These are phyloP conservation scores for Pseudoscleropodium purum DNA, from an alignment of 225 moss, liverwort and hornwort genomes.

Conservation along the genomic window DNA sequence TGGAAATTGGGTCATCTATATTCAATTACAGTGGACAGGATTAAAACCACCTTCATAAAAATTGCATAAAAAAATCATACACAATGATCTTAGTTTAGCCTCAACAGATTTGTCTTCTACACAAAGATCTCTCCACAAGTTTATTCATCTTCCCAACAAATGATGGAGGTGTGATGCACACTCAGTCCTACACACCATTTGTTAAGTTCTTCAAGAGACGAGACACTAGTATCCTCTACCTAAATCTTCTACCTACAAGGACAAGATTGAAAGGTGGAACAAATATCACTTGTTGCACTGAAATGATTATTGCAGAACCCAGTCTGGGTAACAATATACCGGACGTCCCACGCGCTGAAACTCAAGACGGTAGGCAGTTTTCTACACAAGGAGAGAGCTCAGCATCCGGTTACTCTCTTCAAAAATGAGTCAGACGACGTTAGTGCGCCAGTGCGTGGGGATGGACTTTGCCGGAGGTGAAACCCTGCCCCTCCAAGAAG, in stretches of 20 bases:
- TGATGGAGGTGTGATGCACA: neutral
- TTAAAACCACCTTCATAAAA: no score
- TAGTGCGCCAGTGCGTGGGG: neutral
- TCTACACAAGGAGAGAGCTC: neutral
- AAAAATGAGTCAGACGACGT: neutral
- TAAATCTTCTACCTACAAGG: neutral
- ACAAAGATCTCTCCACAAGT: neutral
- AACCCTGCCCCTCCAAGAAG: conserved; percentile 5
- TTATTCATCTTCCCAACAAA: neutral
- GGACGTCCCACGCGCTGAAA: neutral
- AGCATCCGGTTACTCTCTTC: neutral
- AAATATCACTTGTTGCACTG: neutral
- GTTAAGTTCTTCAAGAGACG: neutral
- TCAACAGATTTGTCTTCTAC: neutral
- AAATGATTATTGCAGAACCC: neutral
- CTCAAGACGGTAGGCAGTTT: neutral
- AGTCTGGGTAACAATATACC: neutral
- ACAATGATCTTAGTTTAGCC: neutral
- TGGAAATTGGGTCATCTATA: neutral
- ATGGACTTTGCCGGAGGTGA: conserved; percentile 23
- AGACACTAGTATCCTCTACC: neutral
- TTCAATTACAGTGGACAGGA: neutral
- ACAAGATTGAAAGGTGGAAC: neutral
- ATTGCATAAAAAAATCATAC: neutral
- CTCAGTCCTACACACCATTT: neutral